These are phyloP conservation scores for Yamadazyma blattariae DNA, from an alignment of 1,139 yeast species.

Conservation along the genomic window DNA sequence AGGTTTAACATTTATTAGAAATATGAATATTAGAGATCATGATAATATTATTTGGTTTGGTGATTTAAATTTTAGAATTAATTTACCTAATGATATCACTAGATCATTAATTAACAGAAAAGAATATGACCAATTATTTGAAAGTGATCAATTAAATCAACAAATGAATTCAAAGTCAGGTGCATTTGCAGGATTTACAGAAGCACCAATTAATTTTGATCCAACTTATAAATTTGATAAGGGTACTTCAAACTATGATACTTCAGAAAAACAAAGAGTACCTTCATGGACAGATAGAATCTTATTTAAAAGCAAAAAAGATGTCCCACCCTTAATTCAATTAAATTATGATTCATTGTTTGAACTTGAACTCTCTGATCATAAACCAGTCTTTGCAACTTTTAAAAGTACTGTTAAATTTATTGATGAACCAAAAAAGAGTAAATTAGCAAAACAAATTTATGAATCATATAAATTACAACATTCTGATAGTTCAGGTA, in stretches of 20 bases:
- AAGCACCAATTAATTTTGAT: slow-evolving; percentile 71
- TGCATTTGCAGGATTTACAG: slow-evolving; percentile 82
- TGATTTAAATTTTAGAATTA: slow-evolving; percentile 86
- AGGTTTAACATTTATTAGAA: slow-evolving; percentile 76
- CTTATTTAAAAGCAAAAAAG: slow-evolving; percentile 42
- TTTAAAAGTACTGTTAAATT: slow-evolving; percentile 63
- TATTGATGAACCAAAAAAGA: slow-evolving; percentile 45
- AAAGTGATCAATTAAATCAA: slow-evolving; percentile 74
- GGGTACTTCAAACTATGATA: slow-evolving; percentile 79
- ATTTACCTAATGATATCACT: slow-evolving; percentile 73
- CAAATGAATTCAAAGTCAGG: slow-evolving; percentile 71
- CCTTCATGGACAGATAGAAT: slow-evolving; percentile 98
- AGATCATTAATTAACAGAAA: slow-evolving; percentile 50
- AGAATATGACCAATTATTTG: slow-evolving; percentile 52
- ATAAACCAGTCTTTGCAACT: slow-evolving; percentile 84
- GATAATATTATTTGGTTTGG: slow-evolving; percentile 94
- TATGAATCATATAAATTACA: slow-evolving; percentile 32
- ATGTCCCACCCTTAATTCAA: slow-evolving; percentile 53
- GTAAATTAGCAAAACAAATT: slow-evolving; percentile 26
- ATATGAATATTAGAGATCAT: slow-evolving; percentile 69
- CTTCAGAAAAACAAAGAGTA: slow-evolving; percentile 86
- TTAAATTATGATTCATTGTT: slow-evolving; percentile 58
- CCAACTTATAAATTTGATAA: slow-evolving; percentile 96
- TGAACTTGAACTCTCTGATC: slow-evolving; percentile 73
- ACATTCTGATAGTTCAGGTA: slow-evolving; percentile 10